Evolutionary conservation across 2,329 filamentous ascomycete genomes (phyloP).

Genomic region (Talaromyces piceae): DNA sequence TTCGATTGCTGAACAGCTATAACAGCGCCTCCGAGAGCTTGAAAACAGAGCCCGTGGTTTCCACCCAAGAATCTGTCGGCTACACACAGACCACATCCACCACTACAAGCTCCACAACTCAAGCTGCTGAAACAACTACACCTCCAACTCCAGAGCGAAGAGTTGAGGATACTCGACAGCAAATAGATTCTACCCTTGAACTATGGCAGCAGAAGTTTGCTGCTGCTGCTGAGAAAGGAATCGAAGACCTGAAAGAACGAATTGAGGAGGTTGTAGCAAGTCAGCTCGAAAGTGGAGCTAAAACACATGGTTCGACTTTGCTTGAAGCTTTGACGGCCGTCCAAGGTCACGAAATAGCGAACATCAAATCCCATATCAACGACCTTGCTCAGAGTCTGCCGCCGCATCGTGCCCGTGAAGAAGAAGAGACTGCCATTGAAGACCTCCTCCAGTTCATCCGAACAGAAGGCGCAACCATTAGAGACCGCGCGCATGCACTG

Average conservation of each 20-base stretch:
- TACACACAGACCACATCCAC: background rate
- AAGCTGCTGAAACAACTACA: slow-evolving; percentile 20
- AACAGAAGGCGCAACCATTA: slow-evolving; percentile 62
- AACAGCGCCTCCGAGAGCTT: slow-evolving; percentile 1
- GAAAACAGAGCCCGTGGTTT: slow-evolving; percentile 4
- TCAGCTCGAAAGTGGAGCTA: slow-evolving; percentile 59
- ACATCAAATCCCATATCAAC: slow-evolving; percentile 61
- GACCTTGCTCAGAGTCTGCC: slow-evolving; percentile 49
- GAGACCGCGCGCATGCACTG: slow-evolving; percentile 67
- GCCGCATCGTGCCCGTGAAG: slow-evolving; percentile 47
- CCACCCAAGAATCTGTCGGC: slow-evolving; percentile 12
- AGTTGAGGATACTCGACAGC: slow-evolving; percentile 45
- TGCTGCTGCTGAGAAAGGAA: slow-evolving; percentile 74
- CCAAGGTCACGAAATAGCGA: slow-evolving; percentile 55
- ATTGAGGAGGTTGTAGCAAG: slow-evolving; percentile 64
- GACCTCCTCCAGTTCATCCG: slow-evolving; percentile 53
- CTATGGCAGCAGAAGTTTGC: slow-evolving; percentile 86
- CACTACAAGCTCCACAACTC: slow-evolving; percentile 17
- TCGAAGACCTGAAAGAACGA: slow-evolving; percentile 57
- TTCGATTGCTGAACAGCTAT: slow-evolving; percentile 6
- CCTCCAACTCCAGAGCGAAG: slow-evolving; percentile 39
- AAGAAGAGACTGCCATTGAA: slow-evolving; percentile 46
- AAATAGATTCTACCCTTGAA: slow-evolving; percentile 69
- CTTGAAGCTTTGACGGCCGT: slow-evolving; percentile 62
- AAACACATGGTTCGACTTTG: slow-evolving; percentile 38